phyloP scores from a whole-genome alignment of 2,329 filamentous ascomycete species.

The Pseudogymnoascus sp. region DNA sequence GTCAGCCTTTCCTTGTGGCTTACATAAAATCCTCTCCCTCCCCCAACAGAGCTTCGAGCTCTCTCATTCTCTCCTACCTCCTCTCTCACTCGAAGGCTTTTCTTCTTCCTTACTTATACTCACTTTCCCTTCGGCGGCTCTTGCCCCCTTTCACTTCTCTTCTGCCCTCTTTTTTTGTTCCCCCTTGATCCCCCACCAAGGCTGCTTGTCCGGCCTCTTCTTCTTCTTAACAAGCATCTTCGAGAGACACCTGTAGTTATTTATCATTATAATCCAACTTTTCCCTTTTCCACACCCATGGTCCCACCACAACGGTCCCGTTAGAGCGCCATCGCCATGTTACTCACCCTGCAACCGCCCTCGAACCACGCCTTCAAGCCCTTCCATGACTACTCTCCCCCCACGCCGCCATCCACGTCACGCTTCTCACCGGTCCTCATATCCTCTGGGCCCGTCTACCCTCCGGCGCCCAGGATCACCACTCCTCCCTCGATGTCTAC shows the following conservation, averaged over 20 bases:
- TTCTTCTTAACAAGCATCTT: slow-evolving; percentile 8
- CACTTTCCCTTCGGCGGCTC: neutral
- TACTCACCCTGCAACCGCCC: slow-evolving; percentile 42
- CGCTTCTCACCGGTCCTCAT: slow-evolving; percentile 33
- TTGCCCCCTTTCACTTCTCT: slow-evolving; percentile 2
- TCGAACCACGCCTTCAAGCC: slow-evolving; percentile 38
- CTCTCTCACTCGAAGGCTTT: neutral
- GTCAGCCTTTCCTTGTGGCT: slow-evolving; percentile 1
- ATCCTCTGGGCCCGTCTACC: slow-evolving; percentile 27
- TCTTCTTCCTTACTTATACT: slow-evolving; percentile 4
- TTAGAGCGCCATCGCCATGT: slow-evolving; percentile 31
- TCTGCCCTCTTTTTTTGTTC: slow-evolving; percentile 5
- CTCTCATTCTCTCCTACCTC: slow-evolving; percentile 6
- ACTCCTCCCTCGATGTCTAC: slow-evolving; percentile 54
- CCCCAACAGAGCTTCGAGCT: slow-evolving; percentile 6
- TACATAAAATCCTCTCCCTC: slow-evolving; percentile 6
- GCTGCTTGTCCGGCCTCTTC: neutral
- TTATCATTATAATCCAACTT: slow-evolving; percentile 10
- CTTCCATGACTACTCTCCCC: slow-evolving; percentile 39
- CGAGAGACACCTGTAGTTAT: slow-evolving; percentile 8
- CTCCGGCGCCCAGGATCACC: slow-evolving; percentile 36
- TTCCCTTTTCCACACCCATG: slow-evolving; percentile 1
- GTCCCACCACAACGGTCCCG: slow-evolving; percentile 5
- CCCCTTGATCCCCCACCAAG: neutral
- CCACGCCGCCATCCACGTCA: slow-evolving; percentile 33